Percentiles rank a stretch among this genome's conserved stretches.
Evolutionary conservation across 2,329 filamentous ascomycete species (phyloP).

Genomic region (Cladophialophora psammophila): DNA sequence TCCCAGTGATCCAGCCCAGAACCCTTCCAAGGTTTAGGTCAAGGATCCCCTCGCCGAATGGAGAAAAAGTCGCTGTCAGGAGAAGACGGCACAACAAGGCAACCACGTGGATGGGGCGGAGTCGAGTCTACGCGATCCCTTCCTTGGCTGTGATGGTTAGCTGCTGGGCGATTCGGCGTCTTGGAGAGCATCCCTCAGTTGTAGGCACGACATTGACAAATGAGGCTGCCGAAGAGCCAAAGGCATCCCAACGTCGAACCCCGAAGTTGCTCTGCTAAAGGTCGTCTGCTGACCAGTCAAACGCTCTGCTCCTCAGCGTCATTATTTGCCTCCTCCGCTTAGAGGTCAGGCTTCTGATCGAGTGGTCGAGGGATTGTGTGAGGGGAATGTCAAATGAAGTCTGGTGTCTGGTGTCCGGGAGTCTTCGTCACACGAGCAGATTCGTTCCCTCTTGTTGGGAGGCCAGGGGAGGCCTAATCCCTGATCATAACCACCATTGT

Average conservation of each 20-base stretch:
- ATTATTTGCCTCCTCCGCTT: not conserved
- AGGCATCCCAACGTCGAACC: not conserved
- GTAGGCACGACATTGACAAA: not conserved
- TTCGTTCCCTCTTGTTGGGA: not conserved
- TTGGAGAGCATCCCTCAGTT: not conserved
- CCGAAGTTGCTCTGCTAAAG: not conserved
- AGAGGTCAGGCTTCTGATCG: not conserved
- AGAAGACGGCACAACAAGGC: not conserved
- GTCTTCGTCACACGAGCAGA: not conserved
- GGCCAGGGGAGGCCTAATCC: not conserved
- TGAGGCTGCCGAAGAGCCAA: not conserved
- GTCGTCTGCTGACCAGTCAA: not conserved
- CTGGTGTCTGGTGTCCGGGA: not conserved
- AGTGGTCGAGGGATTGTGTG: slow-evolving; percentile 2
- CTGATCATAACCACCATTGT: not conserved
- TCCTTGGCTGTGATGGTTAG: not conserved
- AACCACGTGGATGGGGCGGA: slow-evolving; percentile 6
- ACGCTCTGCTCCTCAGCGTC: not conserved
- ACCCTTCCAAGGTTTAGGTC: not conserved
- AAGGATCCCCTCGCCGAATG: not conserved
- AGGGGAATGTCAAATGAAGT: not conserved
- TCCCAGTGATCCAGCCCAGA: not conserved
- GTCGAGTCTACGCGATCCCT: not conserved
- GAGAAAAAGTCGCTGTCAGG: not conserved
- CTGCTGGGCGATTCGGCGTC: not conserved